Evolutionary conservation across 2,329 filamentous ascomycete species (phyloP), one percentile per base, ranked within the genome.

Genomic region (Leptoxyphium fumago): DNA sequence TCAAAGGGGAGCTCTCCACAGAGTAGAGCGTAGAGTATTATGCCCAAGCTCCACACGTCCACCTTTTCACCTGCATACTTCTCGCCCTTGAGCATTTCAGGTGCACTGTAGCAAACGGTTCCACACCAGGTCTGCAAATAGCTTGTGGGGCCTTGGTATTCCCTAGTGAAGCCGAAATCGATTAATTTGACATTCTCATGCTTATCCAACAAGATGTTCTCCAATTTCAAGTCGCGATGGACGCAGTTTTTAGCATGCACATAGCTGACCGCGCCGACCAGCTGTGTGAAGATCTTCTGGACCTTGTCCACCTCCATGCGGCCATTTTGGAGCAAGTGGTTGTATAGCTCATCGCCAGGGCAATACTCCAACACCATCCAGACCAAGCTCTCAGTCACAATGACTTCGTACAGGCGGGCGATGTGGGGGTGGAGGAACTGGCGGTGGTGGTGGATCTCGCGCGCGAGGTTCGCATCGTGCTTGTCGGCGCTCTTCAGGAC

Each of bases 361-460:
- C 91, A 98, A 62, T 94, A 98, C 68, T 98, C 91, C 56, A 98
- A 69, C 28, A 93, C 91, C 58, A 98, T 74, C 91, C 91, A 98
- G 43, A 98, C 93, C 62, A 96, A 65, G 41, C 71, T 80, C 66
- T 98, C 91, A 1, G 91, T 98, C 49, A 98, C 88, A 55, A 98
- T 94, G 47, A 98, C 89, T 69, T 98, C 91, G 70, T 98, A 96
- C 17, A 98, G 71, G 42, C 91, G 78, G 39, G 91, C 88, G 56
- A 98, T 98, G 66, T 98, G 91, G 17, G 91, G 91, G 60, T 98
- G 91, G 51, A 94, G 75, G 64, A 98, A 95, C 64, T 98, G 91
- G 53, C 91, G 84, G 63, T 98, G 91, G 62, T 98, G 91, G 64
- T 98, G 91, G 55, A 98, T 98, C 64, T 98, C 91, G 55, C 91